Percentiles rank a stretch among this genome's conserved stretches.
phyloP scores from a whole-genome alignment of 768 basidiomycete genomes.

The Russula griseocarnosa region DNA sequence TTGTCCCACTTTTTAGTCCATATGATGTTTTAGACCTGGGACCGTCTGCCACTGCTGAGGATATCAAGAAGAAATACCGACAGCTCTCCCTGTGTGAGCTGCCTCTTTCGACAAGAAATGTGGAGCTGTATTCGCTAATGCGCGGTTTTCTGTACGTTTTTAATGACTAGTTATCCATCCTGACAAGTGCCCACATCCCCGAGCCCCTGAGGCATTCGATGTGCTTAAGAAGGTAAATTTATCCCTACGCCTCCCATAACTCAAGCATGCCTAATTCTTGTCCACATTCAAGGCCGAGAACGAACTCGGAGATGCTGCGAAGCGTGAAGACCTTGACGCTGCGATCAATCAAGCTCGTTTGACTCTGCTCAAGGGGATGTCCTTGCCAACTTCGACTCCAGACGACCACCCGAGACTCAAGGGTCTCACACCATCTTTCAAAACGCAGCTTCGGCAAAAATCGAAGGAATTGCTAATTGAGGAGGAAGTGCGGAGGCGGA shows the following conservation, averaged over 20 bases:
- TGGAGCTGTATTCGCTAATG: conserved; percentile 25
- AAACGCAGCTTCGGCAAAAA: conserved; percentile 60
- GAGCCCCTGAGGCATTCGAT: conserved; percentile 91
- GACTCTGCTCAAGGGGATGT: conserved; percentile 57
- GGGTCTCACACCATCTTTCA: conserved; percentile 58
- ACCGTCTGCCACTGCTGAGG: conserved; percentile 64
- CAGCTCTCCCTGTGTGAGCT: conserved; percentile 79
- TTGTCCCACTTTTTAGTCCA: conserved; percentile 51
- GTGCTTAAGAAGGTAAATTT: conserved; percentile 77
- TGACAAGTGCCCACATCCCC: conserved; percentile 88
- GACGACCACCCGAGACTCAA: conserved; percentile 58
- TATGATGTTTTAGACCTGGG: conserved; percentile 90
- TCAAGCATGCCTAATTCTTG: conserved; percentile 3
- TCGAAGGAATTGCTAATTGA: conserved; percentile 85
- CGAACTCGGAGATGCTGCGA: conserved; percentile 72
- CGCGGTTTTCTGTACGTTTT: conserved; percentile 40
- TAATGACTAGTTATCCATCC: conserved; percentile 85
- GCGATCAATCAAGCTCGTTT: conserved; percentile 71
- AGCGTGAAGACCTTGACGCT: conserved; percentile 79
- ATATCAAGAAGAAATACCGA: conserved; percentile 85
- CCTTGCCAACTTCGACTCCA: conserved; percentile 55
- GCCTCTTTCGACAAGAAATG: conserved; percentile 11
- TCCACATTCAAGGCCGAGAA: conserved; percentile 63
- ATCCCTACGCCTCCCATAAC: background rate
- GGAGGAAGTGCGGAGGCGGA: conserved; percentile 80